Evolutionary conservation across 192 early-diverging fungal genomes (phyloP).

Genomic region (Gigaspora rosea): DNA sequence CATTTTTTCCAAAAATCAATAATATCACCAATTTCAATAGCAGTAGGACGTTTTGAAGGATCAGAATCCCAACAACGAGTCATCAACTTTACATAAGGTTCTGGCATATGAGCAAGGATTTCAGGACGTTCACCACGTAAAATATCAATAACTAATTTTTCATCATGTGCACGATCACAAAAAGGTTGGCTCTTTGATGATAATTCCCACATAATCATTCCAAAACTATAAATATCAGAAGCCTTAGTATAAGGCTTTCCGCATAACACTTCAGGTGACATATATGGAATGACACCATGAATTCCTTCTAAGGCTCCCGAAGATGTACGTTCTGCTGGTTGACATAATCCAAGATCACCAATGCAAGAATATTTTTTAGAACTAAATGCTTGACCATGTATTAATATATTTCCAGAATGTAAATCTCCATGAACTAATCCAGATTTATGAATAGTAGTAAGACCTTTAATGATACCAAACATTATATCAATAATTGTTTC

Average conservation of each 20-base stretch:
- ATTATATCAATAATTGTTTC: conserved; percentile 8
- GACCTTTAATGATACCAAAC: conserved; percentile 34
- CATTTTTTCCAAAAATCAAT: conserved; percentile 1
- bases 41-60: conserved; percentile 3
- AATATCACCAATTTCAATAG: not conserved
- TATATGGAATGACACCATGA: conserved; percentile 9
- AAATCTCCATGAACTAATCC: conserved; percentile 46
- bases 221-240: conserved; percentile 3
- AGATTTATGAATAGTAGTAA: conserved; percentile 40
- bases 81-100: conserved; percentile 9
- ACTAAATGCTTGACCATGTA: conserved; percentile 37
- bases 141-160: conserved; percentile 33
- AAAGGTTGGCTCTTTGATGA: not conserved
- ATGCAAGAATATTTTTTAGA: conserved; percentile 21
- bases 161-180: not conserved
- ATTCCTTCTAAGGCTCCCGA: not conserved
- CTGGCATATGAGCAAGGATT: conserved; percentile 35
- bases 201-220: conserved; percentile 1
- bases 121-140: conserved; percentile 37
- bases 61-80: conserved; percentile 2
- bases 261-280: not conserved
- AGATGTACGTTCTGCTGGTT: conserved; percentile 7
- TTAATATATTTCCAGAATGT: conserved; percentile 45
- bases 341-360: conserved; percentile 39
- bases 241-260: not conserved